Percentiles rank a stretch among this genome's conserved stretches.
Conservation (phyloP, 331 rosid species). For the Acacia concinna region DNA sequence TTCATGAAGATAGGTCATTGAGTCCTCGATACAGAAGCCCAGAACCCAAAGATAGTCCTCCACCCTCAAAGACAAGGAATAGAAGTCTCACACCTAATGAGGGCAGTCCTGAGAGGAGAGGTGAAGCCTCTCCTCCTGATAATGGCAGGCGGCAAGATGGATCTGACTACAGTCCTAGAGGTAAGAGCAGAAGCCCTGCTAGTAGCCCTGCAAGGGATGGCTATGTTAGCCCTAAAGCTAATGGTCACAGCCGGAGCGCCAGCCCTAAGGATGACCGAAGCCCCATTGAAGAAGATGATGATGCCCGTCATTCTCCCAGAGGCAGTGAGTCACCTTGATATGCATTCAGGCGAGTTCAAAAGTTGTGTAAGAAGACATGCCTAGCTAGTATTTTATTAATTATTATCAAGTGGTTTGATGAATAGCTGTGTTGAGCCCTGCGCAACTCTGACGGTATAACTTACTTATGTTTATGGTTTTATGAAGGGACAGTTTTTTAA, state of each 20-base stretch:
- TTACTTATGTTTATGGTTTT: not conserved
- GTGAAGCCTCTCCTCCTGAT: slow-evolving; percentile 35
- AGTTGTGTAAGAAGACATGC: not conserved
- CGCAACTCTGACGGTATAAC: not conserved
- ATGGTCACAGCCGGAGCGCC: slow-evolving; percentile 25
- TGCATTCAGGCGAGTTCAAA: not conserved
- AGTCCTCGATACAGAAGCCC: slow-evolving; percentile 41
- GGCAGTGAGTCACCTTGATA: slow-evolving; percentile 39
- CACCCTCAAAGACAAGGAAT: slow-evolving; percentile 33
- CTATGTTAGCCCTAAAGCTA: slow-evolving; percentile 34
- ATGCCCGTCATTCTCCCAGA: slow-evolving; percentile 33
- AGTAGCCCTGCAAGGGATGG: slow-evolving; percentile 34
- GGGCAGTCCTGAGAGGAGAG: slow-evolving; percentile 31
- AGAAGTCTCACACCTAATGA: slow-evolving; percentile 39
- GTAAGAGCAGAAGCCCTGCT: slow-evolving; percentile 34
- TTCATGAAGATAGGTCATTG: slow-evolving; percentile 39
- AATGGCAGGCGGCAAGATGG: slow-evolving; percentile 43
- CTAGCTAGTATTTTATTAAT: not conserved
- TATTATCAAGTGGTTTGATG: not conserved
- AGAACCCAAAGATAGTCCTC: slow-evolving; percentile 30
- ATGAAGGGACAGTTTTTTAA: not conserved
- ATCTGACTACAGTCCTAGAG: slow-evolving; percentile 46
- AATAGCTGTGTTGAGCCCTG: not conserved
- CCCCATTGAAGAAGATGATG: slow-evolving; percentile 49
- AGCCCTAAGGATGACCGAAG: slow-evolving; percentile 52